Conservation (phyloP, 2,329 filamentous ascomycete species). For the Hymenoscyphus albidus region DNA sequence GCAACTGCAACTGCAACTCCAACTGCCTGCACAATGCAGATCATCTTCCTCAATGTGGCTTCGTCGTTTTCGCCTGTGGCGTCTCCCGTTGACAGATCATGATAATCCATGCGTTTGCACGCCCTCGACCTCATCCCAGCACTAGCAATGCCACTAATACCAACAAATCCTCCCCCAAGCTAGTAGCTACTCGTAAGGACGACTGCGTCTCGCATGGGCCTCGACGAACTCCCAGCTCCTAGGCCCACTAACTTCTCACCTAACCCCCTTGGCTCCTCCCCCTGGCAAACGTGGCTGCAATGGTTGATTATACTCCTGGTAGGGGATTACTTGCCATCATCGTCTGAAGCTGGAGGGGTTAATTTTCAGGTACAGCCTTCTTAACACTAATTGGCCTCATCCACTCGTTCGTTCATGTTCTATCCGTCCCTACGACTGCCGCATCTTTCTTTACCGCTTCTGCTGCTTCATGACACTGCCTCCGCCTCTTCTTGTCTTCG, state of each 20-base stretch:
- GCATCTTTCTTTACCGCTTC: neutral
- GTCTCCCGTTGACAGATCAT: conserved; percentile 2
- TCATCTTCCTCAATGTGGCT: neutral
- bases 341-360: neutral
- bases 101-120: neutral
- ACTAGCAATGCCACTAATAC: too few species aligned
- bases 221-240: neutral
- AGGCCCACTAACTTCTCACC: neutral
- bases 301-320: neutral
- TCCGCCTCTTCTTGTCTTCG: neutral
- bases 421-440: neutral
- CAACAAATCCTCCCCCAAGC: neutral
- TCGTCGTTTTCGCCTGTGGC: neutral
- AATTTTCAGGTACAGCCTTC: neutral
- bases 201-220: neutral
- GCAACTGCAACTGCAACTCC: neutral
- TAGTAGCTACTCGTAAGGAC: neutral
- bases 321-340: neutral
- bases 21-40: neutral
- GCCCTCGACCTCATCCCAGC: neutral
- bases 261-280: neutral
- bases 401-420: neutral
- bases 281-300: neutral
- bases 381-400: neutral
- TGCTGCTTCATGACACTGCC: neutral